A percentile compares a stretch with the other conserved stretches of the same genome.
Evolutionary conservation across 805 yeast genomes (phyloP).

Genomic region (Kodamaea restingae): DNA sequence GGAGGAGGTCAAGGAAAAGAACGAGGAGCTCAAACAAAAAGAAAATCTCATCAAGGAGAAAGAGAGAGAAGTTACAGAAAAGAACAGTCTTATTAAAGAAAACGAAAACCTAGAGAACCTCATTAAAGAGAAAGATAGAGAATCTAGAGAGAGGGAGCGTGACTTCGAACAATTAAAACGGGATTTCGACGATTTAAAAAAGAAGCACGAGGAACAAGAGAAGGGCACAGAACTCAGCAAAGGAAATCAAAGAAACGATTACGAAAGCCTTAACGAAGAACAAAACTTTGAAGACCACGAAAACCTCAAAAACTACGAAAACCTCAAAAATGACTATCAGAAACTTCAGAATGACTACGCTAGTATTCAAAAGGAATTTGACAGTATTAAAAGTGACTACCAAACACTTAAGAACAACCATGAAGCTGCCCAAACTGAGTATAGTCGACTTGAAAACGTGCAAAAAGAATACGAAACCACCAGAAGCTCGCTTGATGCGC

Average conservation of each 20-base stretch:
- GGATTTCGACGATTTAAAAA: not conserved
- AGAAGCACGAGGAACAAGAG: not conserved
- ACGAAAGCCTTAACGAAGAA: not conserved
- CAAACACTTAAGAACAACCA: not conserved
- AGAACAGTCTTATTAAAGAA: not conserved
- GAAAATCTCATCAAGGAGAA: not conserved
- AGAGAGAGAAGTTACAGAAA: not conserved
- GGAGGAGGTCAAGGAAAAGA: slow-evolving; percentile 12
- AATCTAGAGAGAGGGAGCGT: not conserved
- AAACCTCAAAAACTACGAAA: not conserved
- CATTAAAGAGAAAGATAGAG: not conserved
- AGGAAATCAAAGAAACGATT: too few relatives aligned
- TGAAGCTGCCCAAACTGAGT: not conserved
- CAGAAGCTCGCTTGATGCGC: not conserved
- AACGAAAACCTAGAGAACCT: not conserved
- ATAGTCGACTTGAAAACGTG: slow-evolving; percentile 3
- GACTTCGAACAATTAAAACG: too few relatives aligned
- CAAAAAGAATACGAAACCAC: slow-evolving; percentile 11
- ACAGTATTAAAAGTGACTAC: not conserved
- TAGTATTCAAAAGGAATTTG: too few relatives aligned
- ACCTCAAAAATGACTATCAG: not conserved
- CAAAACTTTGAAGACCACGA: not conserved
- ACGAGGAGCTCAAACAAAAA: not conserved
- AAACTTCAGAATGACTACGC: not conserved
- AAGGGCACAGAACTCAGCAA: too few relatives aligned